Base-by-base conservation (phyloP, 208 protist species). In the Trypanosoma melophagium region DNA sequence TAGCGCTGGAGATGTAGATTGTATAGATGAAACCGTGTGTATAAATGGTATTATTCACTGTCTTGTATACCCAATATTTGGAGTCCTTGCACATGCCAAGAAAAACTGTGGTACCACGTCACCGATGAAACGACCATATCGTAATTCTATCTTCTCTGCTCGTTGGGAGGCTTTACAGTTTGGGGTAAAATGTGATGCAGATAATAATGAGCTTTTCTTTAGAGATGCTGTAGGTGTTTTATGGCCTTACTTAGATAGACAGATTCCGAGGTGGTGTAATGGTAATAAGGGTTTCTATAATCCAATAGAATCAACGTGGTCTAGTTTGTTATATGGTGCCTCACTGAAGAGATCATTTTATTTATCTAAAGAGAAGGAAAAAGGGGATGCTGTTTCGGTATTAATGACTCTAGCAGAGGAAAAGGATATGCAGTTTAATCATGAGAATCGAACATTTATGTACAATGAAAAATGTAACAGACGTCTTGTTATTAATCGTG, bases 81-180 rank as follows among this genome's bases (percentile, higher is more conserved):
- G 25, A 13, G 59, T 66, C 7, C 69, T 78, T 54, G 59, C 77
- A 17, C 55, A 35, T 17, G 60, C 71, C 12, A 62, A 69, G 17
- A 51, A 61, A 16, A 28, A 66, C 17, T 86, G 80, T 49, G 84
- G 84, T 14, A 83, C 83, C 9, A 58, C 67, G 9, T 81, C 81
- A 41, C 76, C 84, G 47, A 38, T 91, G 2, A 38, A 62, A 12
- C 71, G 88, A 3, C 52, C 86, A 22, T 81, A 86, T 49, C 68
- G 80, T 47, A 94, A 94, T 54, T 79, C 88, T 17, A 73, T 94
- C 45, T 90, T 87, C 66, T 52, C 79, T 17, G 28, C 76, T 9
- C 79, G 79, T n/a, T 54, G 31, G 17, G 56, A 79, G 1, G 64
- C 76, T 19, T 60, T 88, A 51, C 35, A 59, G 40, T 38, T 9